A percentile compares a stretch with the other conserved stretches of the same genome.
Evolutionary conservation across 176 grass and related monocot genomes (phyloP).

Genomic region (Tillandsia fasciculata): DNA sequence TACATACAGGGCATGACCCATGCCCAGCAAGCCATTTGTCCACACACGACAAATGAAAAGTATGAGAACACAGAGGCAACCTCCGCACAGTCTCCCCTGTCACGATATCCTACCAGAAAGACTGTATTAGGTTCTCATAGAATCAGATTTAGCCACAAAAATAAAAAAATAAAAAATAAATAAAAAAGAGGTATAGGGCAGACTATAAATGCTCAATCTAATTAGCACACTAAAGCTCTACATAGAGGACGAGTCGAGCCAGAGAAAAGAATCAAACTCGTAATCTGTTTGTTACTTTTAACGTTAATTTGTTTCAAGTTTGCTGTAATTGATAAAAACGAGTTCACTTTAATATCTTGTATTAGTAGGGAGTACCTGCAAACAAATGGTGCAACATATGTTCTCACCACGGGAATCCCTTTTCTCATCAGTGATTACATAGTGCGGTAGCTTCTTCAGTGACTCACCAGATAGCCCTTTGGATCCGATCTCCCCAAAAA

Average conservation of each 20-base stretch:
- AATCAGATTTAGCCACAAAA: no score
- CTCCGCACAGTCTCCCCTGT: slow-evolving; percentile 44
- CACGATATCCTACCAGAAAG: slow-evolving; percentile 43
- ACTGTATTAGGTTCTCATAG: neutral
- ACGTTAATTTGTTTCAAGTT: no score
- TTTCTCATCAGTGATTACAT: slow-evolving; percentile 51
- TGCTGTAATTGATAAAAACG: no score
- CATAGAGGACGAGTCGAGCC: no score
- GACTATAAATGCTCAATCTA: neutral
- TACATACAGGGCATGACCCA: slow-evolving; percentile 68
- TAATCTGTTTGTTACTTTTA: no score
- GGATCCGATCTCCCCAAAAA: slow-evolving; percentile 39
- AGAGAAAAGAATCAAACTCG: no score
- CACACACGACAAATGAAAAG: slow-evolving; percentile 60
- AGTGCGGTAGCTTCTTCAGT: slow-evolving; percentile 54
- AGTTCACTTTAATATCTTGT: neutral
- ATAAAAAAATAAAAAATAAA: neutral
- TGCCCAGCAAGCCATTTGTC: slow-evolving; percentile 72
- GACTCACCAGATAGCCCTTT: slow-evolving; percentile 47
- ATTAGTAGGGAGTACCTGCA: slow-evolving; percentile 40
- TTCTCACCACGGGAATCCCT: slow-evolving; percentile 27
- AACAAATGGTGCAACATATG: slow-evolving; percentile 59
- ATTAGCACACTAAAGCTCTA: no score
- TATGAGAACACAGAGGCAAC: slow-evolving; percentile 55
- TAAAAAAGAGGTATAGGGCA: neutral